Evolutionary conservation across 352 stramenopile species (phyloP).

Genomic region (Phytopythium cucurbitacearum): DNA sequence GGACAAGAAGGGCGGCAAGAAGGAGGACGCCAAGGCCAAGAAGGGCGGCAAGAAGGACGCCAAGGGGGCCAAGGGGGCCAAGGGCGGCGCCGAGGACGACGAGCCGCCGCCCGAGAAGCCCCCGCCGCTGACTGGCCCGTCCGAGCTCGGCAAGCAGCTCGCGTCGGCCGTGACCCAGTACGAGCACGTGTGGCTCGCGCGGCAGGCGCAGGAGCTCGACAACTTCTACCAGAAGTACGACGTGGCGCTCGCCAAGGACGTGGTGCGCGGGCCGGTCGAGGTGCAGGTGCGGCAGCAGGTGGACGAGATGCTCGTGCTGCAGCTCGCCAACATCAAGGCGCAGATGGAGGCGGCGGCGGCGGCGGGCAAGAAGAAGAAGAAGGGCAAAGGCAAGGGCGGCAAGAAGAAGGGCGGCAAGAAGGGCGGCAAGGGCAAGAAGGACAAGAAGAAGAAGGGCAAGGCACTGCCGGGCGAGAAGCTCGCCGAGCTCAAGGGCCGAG

Average conservation of each 20-base stretch:
- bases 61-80: slow-evolving; percentile 55
- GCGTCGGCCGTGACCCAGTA: slow-evolving; percentile 58
- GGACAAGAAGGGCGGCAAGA: slow-evolving; percentile 36
- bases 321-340: slow-evolving; percentile 93
- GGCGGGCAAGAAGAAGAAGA: slow-evolving; percentile 74
- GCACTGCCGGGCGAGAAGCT: slow-evolving; percentile 90
- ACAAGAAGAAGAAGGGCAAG: slow-evolving; percentile 66
- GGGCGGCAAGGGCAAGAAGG: slow-evolving; percentile 36
- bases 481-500: slow-evolving; percentile 86
- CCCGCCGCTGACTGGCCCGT: slow-evolving; percentile 83
- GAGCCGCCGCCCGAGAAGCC: slow-evolving; percentile 75
- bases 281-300: slow-evolving; percentile 87
- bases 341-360: slow-evolving; percentile 73
- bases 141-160: slow-evolving; percentile 80
- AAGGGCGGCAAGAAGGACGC: slow-evolving; percentile 54
- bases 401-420: slow-evolving; percentile 56
- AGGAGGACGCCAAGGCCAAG: slow-evolving; percentile 41
- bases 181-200: slow-evolving; percentile 78
- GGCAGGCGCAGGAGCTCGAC: slow-evolving; percentile 75
- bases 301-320: slow-evolving; percentile 92
- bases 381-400: slow-evolving; percentile 55
- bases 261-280: slow-evolving; percentile 85
- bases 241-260: slow-evolving; percentile 87
- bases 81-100: slow-evolving; percentile 42
- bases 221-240: slow-evolving; percentile 95